phyloP scores from a whole-genome alignment of 257 asterid species.

The Coffea canephora region DNA sequence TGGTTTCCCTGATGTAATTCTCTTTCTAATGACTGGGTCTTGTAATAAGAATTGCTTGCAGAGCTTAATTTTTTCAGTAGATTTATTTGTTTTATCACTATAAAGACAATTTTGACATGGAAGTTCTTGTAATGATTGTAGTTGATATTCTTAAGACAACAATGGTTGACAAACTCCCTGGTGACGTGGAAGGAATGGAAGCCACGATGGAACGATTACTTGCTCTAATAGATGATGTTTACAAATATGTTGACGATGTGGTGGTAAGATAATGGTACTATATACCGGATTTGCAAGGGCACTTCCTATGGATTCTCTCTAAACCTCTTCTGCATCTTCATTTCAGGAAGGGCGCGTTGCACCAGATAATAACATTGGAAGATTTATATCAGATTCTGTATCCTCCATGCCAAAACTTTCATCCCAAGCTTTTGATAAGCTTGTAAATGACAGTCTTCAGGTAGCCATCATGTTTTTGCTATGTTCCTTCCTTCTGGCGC shows the following conservation, averaged over 20 bases:
- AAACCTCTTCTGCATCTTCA: not conserved
- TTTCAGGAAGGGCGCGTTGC: slow-evolving; percentile 69
- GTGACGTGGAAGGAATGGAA: slow-evolving; percentile 96
- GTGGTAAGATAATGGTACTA: slow-evolving; percentile 56
- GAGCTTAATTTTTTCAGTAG: not conserved
- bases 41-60: not conserved
- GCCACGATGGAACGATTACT: slow-evolving; percentile 83
- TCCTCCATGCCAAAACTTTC: slow-evolving; percentile 72
- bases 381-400: slow-evolving; percentile 61
- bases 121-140: slow-evolving; percentile 21
- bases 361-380: slow-evolving; percentile 72
- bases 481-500: too few species aligned
- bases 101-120: not conserved
- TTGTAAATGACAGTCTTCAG: slow-evolving; percentile 64
- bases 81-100: not conserved
- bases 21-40: not conserved
- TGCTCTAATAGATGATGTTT: slow-evolving; percentile 72
- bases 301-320: not conserved
- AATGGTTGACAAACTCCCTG: slow-evolving; percentile 80
- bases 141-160: slow-evolving; percentile 86
- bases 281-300: not conserved
- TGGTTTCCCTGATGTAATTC: not conserved
- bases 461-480: slow-evolving; percentile 26
- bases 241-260: slow-evolving; percentile 87
- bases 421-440: slow-evolving; percentile 43